phyloP scores from a whole-genome alignment of 73 alveolate genomes.

The Urostyla sp. region DNA sequence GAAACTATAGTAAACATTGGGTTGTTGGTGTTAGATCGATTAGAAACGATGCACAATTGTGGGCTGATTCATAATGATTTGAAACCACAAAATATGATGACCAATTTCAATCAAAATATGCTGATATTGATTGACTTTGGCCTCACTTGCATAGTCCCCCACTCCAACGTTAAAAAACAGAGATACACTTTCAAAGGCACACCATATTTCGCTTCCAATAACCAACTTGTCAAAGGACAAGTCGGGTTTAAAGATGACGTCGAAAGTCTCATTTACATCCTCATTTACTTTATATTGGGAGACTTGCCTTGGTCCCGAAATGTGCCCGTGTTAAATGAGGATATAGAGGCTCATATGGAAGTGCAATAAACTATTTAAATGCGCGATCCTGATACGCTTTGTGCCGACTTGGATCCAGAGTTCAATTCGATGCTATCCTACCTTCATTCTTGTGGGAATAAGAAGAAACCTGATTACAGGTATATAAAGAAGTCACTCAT shows the following conservation, averaged over 20 bases:
- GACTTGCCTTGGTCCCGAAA: conserved; percentile 62
- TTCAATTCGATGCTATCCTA: conserved; percentile 8
- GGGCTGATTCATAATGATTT: conserved; percentile 64
- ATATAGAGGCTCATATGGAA: conserved; percentile 23
- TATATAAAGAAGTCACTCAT: neutral
- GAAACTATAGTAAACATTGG: conserved; percentile 55
- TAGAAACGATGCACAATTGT: conserved; percentile 55
- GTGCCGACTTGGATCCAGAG: conserved; percentile 50
- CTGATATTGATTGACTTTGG: conserved; percentile 63
- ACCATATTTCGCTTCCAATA: conserved; percentile 48
- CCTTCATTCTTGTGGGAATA: neutral
- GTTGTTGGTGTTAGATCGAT: conserved; percentile 46
- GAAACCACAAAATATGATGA: conserved; percentile 66
- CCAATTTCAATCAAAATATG: conserved; percentile 6
- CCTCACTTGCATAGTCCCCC: conserved; percentile 4
- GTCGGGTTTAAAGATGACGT: conserved; percentile 61
- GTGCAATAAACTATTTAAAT: conserved; percentile 8
- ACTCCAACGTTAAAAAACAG: neutral
- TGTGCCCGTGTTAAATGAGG: conserved; percentile 40
- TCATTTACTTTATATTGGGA: conserved; percentile 54
- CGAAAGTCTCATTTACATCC: conserved; percentile 54
- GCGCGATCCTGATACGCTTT: conserved; percentile 45
- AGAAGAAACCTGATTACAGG: conserved; percentile 36
- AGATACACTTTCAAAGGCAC: conserved; percentile 43
- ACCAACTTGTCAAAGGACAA: conserved; percentile 12